Evolutionary conservation across 805 yeast species (phyloP), one percentile per base, ranked within the genome.

Genomic region (Yarrowia deformans): DNA sequence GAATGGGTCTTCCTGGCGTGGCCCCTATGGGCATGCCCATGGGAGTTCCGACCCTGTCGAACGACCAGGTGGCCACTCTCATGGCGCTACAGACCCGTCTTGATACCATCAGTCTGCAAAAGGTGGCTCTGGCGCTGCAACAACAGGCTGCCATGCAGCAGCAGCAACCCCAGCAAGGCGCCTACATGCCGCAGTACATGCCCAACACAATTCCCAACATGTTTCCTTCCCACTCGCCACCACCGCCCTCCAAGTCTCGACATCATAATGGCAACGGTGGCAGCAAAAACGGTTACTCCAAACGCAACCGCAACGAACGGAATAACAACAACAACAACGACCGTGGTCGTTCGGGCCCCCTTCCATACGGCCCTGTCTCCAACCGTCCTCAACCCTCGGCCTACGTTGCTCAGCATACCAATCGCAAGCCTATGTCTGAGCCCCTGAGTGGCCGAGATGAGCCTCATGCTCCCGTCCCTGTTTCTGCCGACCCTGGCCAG

Each of bases 61-160:
- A 46, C 23, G 54, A 56, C 18, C 54, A 52, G 42, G 60, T 70
- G 6, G 66, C 71, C 4, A 69, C 69, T 37, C 67, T 74, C 16
- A 54, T 75, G 46, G 72, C 72, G 9, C 81, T 88, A 70, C 72
- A 91, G 55, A 97, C 90, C 78, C 90, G 90, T 72, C 78, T 91
- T 73, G 97, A 92, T 77, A 91, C 95, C 46, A 81, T 79, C 69
- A 87, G 93, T 48, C 81, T 92, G 74, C 91, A 91, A 76, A 85
- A 83, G 18, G 90, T 91, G 16, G 95, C 76, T 8, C 67, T 73
- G 18, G 74, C 73, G 10, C 70, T 75, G 12, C 76, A 75, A 23
- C 75, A 73, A 45, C 75, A 71, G 58, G 66, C 66, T 8, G 66
- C 52, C n/a, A 60, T 60, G 66, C 66, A 58, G 16, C 64, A 60